A percentile compares a stretch with the other conserved stretches of the same genome.
These are phyloP conservation scores for Cercophora newfieldiana DNA, from an alignment of 495 filamentous ascomycete species.

Conservation along the genomic window DNA sequence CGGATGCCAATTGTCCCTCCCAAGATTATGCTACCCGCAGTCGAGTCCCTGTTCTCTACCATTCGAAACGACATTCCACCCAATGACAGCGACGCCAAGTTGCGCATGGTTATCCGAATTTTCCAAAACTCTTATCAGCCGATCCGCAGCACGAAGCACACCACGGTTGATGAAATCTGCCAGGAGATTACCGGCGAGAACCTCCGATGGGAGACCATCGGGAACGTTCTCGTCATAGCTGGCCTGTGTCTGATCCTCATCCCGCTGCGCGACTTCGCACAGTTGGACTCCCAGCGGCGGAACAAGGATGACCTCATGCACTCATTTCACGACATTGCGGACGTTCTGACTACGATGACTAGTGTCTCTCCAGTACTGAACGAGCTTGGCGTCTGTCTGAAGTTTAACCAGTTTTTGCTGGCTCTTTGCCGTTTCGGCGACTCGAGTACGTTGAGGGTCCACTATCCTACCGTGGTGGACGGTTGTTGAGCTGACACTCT, in stretches of 20 bases:
- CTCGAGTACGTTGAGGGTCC: slow-evolving; percentile 1
- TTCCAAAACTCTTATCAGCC: slow-evolving; percentile 19
- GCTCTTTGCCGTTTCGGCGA: slow-evolving; percentile 18
- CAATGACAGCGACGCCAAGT: slow-evolving; percentile 12
- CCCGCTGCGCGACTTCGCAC: slow-evolving; percentile 6
- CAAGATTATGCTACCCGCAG: slow-evolving; percentile 16
- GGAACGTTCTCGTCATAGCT: slow-evolving; percentile 15
- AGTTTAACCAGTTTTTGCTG: slow-evolving; percentile 17
- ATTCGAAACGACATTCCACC: background rate
- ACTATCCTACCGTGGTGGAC: background rate
- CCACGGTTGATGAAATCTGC: slow-evolving; percentile 15
- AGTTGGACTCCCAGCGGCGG: slow-evolving; percentile 10
- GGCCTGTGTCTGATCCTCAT: slow-evolving; percentile 16
- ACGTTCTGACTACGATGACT: slow-evolving; percentile 4
- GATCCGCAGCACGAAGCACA: slow-evolving; percentile 6
- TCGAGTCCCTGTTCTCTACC: slow-evolving; percentile 6
- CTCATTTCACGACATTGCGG: slow-evolving; percentile 12
- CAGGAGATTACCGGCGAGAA: slow-evolving; percentile 11
- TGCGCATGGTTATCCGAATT: slow-evolving; percentile 16
- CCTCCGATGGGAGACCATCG: slow-evolving; percentile 15
- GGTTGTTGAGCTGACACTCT: background rate
- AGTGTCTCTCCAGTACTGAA: slow-evolving; percentile 14
- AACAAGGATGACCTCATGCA: slow-evolving; percentile 14
- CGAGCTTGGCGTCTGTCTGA: slow-evolving; percentile 16
- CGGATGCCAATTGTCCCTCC: slow-evolving; percentile 17